Percentiles rank a stretch among this genome's conserved stretches.
phyloP scores from a whole-genome alignment of 2,329 filamentous ascomycete species.

The Pseudofabraea citricarpa region DNA sequence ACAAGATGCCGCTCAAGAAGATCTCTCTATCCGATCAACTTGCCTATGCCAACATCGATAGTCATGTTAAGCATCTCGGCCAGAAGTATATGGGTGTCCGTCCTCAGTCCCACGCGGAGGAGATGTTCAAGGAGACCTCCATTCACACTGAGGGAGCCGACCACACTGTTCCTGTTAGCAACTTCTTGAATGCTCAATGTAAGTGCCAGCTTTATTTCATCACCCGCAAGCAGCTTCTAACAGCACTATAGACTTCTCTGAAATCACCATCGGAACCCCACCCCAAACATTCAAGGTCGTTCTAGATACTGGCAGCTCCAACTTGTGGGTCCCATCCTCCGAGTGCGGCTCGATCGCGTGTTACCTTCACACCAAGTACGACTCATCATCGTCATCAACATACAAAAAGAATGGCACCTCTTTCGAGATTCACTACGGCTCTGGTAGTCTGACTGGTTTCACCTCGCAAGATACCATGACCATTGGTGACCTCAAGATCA shows the following conservation, averaged over 20 bases:
- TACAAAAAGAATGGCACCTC: conserved; percentile 91
- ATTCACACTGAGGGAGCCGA: conserved; percentile 57
- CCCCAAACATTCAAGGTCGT: conserved; percentile 97
- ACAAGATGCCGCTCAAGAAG: conserved; percentile 99
- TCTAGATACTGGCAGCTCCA: conserved; percentile 96
- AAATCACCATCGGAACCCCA: conserved; percentile 88
- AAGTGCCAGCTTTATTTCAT: conserved; percentile 35
- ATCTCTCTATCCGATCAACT: conserved; percentile 87
- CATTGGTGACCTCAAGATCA: conserved; percentile 85
- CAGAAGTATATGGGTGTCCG: conserved; percentile 95
- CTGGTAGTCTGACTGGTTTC: conserved; percentile 88
- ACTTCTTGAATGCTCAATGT: conserved; percentile 99
- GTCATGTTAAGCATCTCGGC: conserved; percentile 75
- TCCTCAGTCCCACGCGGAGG: conserved; percentile 63
- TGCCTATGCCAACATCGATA: conserved; percentile 75
- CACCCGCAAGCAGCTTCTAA: conserved; percentile 8
- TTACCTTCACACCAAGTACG: conserved; percentile 96
- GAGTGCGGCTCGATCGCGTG: conserved; percentile 94
- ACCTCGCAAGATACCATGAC: conserved; percentile 82
- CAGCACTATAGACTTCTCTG: conserved; percentile 76
- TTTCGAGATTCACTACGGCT: conserved; percentile 94
- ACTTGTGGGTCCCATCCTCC: conserved; percentile 93
- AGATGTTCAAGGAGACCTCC: conserved; percentile 74
- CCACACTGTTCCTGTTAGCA: conserved; percentile 85
- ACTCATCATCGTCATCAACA: conserved; percentile 80